Evolutionary conservation across 2,329 filamentous ascomycete species (phyloP), one percentile per base, ranked within the genome.

Genomic region (Alternaria sp.): DNA sequence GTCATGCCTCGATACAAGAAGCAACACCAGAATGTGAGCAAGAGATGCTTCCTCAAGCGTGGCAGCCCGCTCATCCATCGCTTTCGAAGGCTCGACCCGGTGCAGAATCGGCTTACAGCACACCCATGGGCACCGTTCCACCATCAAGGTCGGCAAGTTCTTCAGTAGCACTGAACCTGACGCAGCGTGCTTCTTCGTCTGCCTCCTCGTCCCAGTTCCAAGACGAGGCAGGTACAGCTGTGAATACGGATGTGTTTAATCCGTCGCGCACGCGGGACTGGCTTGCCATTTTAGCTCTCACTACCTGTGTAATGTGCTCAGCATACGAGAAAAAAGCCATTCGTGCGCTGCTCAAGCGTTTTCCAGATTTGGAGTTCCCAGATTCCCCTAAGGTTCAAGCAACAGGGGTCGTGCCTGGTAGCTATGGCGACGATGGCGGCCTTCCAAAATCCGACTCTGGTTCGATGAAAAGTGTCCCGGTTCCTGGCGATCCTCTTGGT

Each of bases 41-140:
- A 11, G 66, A 67, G 14, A 60, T 72, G 4, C 69, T 66, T 3
- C 22, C 54, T 40, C 5, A 49, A 9, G 60, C 70, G 4, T 72
- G 69, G 69, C 43, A 56, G 5, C 46, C 49, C 4, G 60, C 57
- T 25, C 64, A 63, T 30, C 62, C 68, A 8, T 69, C 63, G 14
- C 12, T 66, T 2, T 68, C 57, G 18, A 28, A 34, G 3, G 12
- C 32, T 25, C 25, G 18, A 14, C 9, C 38, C 4, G 22, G 20
- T 2, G 25, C 11, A 1, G 57, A 53, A 5, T 62, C 66, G 1
- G 16, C 18, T 4, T 16, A 41, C 4, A 70, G 63, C 46, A 72
- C 69, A 5, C 67, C 66, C 2, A 40, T 72, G 20, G 69, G 69
- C 8, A 56, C 57, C 2, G 32, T 44, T 28, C 34, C 28, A 27